phyloP scores from a whole-genome alignment of 345 rosid genomes.

The Abelmoschus esculentus region DNA sequence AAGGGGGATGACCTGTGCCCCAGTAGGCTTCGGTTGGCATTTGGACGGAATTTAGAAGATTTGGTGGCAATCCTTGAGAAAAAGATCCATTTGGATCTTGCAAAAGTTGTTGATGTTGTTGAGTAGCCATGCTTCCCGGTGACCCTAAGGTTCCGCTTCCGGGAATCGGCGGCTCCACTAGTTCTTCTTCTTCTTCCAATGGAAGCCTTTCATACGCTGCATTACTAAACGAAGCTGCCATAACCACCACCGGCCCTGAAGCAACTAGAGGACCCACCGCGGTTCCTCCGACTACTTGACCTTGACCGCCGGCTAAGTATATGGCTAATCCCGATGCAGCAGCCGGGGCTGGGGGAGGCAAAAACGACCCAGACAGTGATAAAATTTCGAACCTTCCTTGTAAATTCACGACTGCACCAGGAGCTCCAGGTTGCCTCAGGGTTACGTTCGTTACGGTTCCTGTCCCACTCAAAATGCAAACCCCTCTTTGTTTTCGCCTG shows the following conservation, averaged over 20 bases:
- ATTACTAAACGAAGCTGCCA: constrained; percentile 97
- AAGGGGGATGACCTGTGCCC: constrained; percentile 62
- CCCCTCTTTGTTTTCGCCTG: constrained; percentile 69
- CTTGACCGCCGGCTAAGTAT: constrained; percentile 93
- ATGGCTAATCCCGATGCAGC: constrained; percentile 81
- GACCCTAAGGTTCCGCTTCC: constrained; percentile 39
- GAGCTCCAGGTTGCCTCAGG: constrained; percentile 69
- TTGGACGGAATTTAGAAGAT: constrained; percentile 70
- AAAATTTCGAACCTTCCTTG: constrained; percentile 92
- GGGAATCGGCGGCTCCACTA: constrained; percentile 18
- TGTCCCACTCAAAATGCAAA: constrained; percentile 78
- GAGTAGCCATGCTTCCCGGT: constrained; percentile 14
- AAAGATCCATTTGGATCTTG: constrained; percentile 57
- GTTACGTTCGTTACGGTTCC: constrained; percentile 85
- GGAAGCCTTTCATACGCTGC: constrained; percentile 95
- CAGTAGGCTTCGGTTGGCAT: constrained; percentile 67
- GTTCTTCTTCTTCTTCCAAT: constrained; percentile 75
- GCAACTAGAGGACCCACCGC: constrained; percentile 75
- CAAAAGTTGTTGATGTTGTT: constrained; percentile 40
- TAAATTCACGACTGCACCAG: constrained; percentile 69
- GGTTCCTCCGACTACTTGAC: constrained; percentile 91
- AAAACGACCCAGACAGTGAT: constrained; percentile 77
- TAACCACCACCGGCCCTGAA: constrained; percentile 79
- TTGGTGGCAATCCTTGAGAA: constrained; percentile 70
- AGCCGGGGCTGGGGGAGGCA: constrained; percentile 94